Percentiles rank a stretch among this genome's conserved stretches.
Conservation (phyloP, 768 basidiomycete species). For the Pholiota conissans region DNA sequence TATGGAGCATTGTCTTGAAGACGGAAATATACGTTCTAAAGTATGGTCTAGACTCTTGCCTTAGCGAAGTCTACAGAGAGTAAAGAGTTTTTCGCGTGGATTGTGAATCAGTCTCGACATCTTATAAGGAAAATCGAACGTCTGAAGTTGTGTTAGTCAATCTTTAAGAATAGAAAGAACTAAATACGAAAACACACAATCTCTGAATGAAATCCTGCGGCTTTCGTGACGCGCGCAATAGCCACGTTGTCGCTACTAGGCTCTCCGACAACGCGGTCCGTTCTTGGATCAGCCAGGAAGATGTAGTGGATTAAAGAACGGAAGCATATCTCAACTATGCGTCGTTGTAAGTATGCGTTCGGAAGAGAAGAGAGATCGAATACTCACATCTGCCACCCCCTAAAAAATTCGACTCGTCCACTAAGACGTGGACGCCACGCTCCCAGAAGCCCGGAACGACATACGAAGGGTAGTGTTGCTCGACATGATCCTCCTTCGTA, state of each 20-base stretch:
- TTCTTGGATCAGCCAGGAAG: constrained; percentile 44
- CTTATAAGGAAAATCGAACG: constrained; percentile 37
- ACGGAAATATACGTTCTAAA: no score
- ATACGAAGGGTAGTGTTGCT: constrained; percentile 26
- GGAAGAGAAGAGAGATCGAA: not conserved
- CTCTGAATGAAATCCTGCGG: constrained; percentile 25
- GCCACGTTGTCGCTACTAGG: constrained; percentile 32
- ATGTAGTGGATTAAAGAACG: constrained; percentile 40
- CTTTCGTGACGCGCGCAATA: constrained; percentile 20
- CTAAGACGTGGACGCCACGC: constrained; percentile 42
- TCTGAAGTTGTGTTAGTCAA: no score
- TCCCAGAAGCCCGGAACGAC: constrained; percentile 27
- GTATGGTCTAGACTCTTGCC: no score
- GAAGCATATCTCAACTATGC: constrained; percentile 33
- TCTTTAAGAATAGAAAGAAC: no score
- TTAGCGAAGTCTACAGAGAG: constrained; percentile 24
- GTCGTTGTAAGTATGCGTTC: not conserved
- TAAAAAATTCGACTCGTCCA: constrained; percentile 46
- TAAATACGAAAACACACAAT: constrained; percentile 23
- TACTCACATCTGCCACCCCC: constrained; percentile 41
- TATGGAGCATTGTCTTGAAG: no score
- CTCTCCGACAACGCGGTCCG: constrained; percentile 41
- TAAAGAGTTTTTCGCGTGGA: constrained; percentile 33
- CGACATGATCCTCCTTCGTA: constrained; percentile 42
- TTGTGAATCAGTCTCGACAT: constrained; percentile 27